Evolutionary conservation across 768 basidiomycete genomes (phyloP).

Genomic region (Lactarius hatsudake): DNA sequence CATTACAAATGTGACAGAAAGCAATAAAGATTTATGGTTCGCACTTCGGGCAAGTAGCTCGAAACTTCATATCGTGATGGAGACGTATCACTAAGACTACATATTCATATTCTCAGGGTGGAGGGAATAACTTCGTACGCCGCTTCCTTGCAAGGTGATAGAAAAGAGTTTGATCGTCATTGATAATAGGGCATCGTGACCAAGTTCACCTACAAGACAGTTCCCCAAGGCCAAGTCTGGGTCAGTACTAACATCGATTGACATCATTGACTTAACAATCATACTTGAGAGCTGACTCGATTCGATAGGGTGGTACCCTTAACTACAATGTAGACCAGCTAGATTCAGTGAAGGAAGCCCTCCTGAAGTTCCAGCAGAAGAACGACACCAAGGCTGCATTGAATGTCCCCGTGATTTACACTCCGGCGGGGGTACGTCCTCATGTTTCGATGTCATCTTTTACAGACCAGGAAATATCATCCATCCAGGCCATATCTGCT

Average conservation of each 20-base stretch:
- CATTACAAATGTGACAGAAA: neutral
- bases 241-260: neutral
- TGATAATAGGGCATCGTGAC: slow-evolving; percentile 8
- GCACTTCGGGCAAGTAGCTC: slow-evolving; percentile 14
- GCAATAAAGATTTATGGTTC: slow-evolving; percentile 7
- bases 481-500: neutral
- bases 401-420: neutral
- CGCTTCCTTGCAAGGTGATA: neutral
- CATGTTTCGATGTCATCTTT: neutral
- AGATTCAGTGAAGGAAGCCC: neutral
- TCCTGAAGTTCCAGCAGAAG: slow-evolving; percentile 9
- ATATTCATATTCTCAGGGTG: slow-evolving; percentile 4
- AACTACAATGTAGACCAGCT: neutral
- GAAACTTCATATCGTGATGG: neutral
- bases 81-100: no score
- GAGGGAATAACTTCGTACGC: slow-evolving; percentile 20
- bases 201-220: neutral
- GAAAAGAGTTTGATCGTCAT: neutral
- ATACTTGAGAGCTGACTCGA: neutral
- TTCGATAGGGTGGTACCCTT: neutral
- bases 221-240: slow-evolving; percentile 1
- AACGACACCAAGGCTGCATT: neutral
- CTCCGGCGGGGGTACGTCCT: neutral
- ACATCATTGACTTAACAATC: neutral
- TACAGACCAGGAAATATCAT: neutral